Conservation (phyloP, 495 filamentous ascomycete species). For the Bacidia rubella region DNA sequence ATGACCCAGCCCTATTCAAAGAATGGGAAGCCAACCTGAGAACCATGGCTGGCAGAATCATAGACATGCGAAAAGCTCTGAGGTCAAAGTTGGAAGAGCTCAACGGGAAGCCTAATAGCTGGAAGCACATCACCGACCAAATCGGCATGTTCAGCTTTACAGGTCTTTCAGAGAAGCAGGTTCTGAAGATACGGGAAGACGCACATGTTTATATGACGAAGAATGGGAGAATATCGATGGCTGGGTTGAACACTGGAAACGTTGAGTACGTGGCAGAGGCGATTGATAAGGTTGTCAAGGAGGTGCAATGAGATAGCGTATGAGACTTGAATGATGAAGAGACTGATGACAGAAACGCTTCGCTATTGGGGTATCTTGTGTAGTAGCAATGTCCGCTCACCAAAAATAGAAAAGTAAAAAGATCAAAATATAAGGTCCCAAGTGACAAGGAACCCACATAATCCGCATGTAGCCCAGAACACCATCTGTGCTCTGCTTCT, state of each 20-base stretch:
- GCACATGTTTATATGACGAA: constrained; percentile 97
- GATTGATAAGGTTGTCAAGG: constrained; percentile 72
- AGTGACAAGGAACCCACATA: constrained; percentile 71
- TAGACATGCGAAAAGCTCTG: constrained; percentile 69
- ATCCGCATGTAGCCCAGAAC: constrained; percentile 72
- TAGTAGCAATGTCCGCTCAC: background rate
- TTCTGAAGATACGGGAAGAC: constrained; percentile 62
- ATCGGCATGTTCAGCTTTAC: constrained; percentile 99
- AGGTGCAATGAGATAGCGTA: constrained; percentile 25
- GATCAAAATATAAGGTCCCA: constrained; percentile 82
- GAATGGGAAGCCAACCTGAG: constrained; percentile 88
- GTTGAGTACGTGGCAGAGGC: constrained; percentile 85
- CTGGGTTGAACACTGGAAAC: constrained; percentile 81
- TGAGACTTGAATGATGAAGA: background rate
- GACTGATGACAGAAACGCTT: background rate
- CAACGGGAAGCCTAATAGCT: constrained; percentile 67
- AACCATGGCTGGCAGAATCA: constrained; percentile 92
- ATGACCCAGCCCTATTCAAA: constrained; percentile 68
- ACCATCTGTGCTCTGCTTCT: constrained; percentile 75
- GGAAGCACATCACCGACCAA: constrained; percentile 95
- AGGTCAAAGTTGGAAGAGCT: constrained; percentile 63
- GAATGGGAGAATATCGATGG: constrained; percentile 96
- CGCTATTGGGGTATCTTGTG: background rate
- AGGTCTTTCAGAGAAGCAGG: constrained; percentile 74
- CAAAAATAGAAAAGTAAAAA: background rate